phyloP scores from a whole-genome alignment of 2,329 filamentous ascomycete species.

The Fusarium algeriense region DNA sequence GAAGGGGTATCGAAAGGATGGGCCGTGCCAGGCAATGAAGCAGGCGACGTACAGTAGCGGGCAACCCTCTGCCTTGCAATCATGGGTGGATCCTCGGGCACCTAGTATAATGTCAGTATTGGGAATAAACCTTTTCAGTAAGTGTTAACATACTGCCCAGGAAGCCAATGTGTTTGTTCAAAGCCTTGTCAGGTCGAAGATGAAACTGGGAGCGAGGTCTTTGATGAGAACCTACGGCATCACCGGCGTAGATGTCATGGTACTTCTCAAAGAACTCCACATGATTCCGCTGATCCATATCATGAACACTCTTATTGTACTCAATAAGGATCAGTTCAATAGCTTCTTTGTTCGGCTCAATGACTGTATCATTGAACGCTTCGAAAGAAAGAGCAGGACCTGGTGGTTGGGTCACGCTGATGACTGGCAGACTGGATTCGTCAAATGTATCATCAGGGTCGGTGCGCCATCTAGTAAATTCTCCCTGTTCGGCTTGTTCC shows the following conservation, averaged over 20 bases:
- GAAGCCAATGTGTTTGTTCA: background rate
- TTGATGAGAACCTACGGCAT: background rate
- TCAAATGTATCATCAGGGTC: background rate
- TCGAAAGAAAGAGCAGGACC: background rate
- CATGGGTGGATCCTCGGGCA: background rate
- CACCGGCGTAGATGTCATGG: background rate
- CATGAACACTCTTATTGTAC: background rate
- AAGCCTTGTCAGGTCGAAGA: background rate
- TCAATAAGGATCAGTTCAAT: background rate
- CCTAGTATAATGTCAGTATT: background rate
- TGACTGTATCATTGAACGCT: background rate
- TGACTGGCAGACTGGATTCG: background rate
- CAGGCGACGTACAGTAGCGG: background rate
- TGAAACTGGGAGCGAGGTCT: background rate
- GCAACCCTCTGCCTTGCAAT: background rate
- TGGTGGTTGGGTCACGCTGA: background rate
- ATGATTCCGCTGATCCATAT: background rate
- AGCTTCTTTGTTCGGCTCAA: background rate
- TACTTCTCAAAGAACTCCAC: background rate
- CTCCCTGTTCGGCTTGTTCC: background rate
- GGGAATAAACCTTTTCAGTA: accelerated
- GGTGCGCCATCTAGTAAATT: background rate
- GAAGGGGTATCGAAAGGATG: background rate
- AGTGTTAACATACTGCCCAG: background rate
- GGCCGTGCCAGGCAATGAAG: background rate